Evolutionary conservation across 148 eudicot species (phyloP).

Genomic region (Vaccinium corymbosum): DNA sequence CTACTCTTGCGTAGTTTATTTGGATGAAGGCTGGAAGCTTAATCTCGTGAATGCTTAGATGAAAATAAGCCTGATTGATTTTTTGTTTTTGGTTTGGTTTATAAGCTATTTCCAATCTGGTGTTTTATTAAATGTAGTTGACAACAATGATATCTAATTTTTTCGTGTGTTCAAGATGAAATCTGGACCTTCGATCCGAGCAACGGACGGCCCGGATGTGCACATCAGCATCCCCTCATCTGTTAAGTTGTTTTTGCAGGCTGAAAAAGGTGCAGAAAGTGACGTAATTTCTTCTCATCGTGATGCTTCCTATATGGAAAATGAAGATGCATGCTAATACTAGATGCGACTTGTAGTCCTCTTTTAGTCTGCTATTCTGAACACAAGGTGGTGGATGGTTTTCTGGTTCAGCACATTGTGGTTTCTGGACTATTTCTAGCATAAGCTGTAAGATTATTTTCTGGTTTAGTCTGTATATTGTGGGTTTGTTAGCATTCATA

Average conservation of each 20-base stretch:
- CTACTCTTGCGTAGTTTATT: background rate
- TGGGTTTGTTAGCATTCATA: background rate
- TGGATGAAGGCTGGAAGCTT: background rate
- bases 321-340: slow-evolving; percentile 29
- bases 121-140: background rate
- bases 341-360: background rate
- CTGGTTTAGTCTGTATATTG: slow-evolving; percentile 4
- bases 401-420: background rate
- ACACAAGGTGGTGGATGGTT: background rate
- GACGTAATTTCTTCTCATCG: slow-evolving; percentile 35
- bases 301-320: slow-evolving; percentile 32
- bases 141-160: background rate
- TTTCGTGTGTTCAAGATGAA: too few species aligned
- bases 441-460: background rate
- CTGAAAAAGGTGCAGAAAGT: slow-evolving; percentile 42
- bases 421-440: background rate
- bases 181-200: too few species aligned
- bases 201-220: too few species aligned
- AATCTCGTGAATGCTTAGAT: background rate
- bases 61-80: background rate
- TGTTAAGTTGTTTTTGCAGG: slow-evolving; percentile 43
- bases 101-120: background rate
- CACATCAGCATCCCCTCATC: too few species aligned
- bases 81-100: background rate
- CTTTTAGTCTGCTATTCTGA: background rate